Conservation (phyloP, 2,329 filamentous ascomycete species). For the Botrytis paeoniae region DNA sequence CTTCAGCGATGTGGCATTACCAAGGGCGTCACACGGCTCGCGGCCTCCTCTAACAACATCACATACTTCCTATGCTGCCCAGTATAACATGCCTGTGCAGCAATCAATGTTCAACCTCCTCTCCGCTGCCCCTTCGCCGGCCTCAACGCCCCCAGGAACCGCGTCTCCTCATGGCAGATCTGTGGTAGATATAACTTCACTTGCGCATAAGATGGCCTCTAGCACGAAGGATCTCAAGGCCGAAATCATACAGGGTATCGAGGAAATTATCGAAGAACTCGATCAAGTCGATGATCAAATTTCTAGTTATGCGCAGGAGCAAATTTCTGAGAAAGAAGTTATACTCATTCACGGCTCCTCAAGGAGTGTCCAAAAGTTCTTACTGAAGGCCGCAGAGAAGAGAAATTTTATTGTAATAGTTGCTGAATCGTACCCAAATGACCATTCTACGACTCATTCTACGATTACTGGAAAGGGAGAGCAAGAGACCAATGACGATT, state of each 20-base stretch:
- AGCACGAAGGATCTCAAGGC: constrained; percentile 70
- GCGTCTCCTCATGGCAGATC: constrained; percentile 46
- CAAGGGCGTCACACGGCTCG: constrained; percentile 27
- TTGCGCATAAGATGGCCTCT: constrained; percentile 34
- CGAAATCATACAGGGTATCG: constrained; percentile 90
- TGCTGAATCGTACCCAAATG: constrained; percentile 69
- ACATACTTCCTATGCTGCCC: constrained; percentile 61
- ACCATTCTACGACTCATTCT: constrained; percentile 61
- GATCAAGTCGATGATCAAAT: constrained; percentile 92
- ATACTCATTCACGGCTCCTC: constrained; percentile 88
- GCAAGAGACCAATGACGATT: constrained; percentile 43
- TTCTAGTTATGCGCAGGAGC: constrained; percentile 79
- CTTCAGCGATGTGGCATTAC: constrained; percentile 23
- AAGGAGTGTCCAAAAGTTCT: constrained; percentile 81
- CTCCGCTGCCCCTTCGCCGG: constrained; percentile 61
- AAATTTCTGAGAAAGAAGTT: constrained; percentile 90
- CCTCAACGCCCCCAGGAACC: constrained; percentile 50
- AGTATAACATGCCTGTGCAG: constrained; percentile 46
- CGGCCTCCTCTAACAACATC: constrained; percentile 62
- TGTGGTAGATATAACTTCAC: constrained; percentile 29
- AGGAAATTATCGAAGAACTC: constrained; percentile 94
- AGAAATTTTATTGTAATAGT: constrained; percentile 90
- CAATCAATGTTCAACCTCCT: constrained; percentile 89
- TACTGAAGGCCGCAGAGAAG: constrained; percentile 82
- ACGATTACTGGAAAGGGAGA: constrained; percentile 54